These are phyloP conservation scores for Phytophthora sojae DNA, from an alignment of 352 stramenopile genomes.

Conservation along the genomic window DNA sequence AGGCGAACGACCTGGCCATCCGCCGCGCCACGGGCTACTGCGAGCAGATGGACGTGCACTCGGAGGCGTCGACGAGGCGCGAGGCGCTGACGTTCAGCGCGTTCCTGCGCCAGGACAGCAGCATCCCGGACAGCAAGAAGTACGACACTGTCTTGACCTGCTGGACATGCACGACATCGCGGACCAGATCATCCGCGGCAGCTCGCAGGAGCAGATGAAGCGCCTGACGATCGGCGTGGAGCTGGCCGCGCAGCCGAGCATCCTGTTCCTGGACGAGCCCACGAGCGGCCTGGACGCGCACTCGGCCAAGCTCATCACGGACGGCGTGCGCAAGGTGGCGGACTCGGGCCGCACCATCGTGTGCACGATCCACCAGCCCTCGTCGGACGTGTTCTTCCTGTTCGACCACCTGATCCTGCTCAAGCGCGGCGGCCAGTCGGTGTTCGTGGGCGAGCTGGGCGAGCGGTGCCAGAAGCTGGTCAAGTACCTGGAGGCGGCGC, in stretches of 20 bases:
- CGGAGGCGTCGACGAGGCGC: conserved; percentile 81
- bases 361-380: conserved; percentile 6
- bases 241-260: conserved; percentile 76
- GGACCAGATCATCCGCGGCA: conserved; percentile 47
- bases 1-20: conserved; percentile 44
- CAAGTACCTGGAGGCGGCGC: conserved; percentile 36
- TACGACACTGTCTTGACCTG: conserved; percentile 37
- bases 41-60: conserved; percentile 88
- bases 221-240: conserved; percentile 83
- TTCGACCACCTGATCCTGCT: conserved; percentile 85
- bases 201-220: conserved; percentile 51
- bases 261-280: conserved; percentile 74
- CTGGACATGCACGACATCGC: conserved; percentile 39
- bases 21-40: conserved; percentile 54
- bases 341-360: conserved; percentile 47
- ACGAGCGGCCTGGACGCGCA: conserved; percentile 83
- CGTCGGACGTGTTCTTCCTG: conserved; percentile 72
- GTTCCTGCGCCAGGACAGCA: conserved; percentile 60
- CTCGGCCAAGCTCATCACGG: conserved; percentile 78
- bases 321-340: conserved; percentile 81
- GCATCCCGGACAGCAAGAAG: conserved; percentile 38
- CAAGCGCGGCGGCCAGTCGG: conserved; percentile 50
- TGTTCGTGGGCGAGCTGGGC: conserved; percentile 85
- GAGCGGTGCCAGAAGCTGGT: conserved; percentile 39
- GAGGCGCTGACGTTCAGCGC: conserved; percentile 90